Evolutionary conservation across 305 asterid genomes (phyloP).

Genomic region (Coffea humblotiana): DNA sequence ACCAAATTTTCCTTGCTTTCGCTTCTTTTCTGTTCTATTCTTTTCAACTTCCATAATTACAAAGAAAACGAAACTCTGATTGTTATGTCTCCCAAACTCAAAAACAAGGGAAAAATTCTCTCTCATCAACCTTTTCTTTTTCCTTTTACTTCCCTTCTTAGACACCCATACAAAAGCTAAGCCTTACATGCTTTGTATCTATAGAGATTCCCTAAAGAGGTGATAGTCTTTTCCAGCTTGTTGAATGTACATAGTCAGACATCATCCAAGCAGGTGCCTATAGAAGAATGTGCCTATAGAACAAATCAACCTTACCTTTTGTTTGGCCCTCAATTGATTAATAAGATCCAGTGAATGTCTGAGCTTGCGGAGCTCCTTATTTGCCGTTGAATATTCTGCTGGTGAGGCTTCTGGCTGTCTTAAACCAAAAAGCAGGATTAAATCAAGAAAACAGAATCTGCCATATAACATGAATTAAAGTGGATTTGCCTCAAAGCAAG

Average conservation of each 20-base stretch:
- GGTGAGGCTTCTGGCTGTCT: slow-evolving; percentile 72
- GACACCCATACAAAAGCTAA: too few species aligned
- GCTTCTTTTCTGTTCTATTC: neutral
- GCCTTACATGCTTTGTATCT: too few species aligned
- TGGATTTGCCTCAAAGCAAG: neutral
- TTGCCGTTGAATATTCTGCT: slow-evolving; percentile 68
- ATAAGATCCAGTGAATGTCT: slow-evolving; percentile 53
- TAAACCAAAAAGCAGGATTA: slow-evolving; percentile 27
- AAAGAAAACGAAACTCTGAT: neutral
- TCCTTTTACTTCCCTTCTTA: neutral
- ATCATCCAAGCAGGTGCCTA: neutral
- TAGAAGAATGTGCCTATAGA: neutral
- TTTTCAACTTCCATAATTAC: neutral
- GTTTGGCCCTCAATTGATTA: slow-evolving; percentile 48
- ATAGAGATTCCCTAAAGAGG: neutral
- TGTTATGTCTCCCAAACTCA: neutral
- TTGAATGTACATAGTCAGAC: neutral
- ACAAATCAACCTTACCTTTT: neutral
- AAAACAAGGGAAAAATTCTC: neutral
- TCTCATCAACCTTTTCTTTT: neutral
- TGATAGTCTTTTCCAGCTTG: neutral
- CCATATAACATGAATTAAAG: neutral
- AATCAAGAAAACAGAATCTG: neutral
- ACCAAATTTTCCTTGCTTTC: neutral
- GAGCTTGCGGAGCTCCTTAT: slow-evolving; percentile 84